A percentile compares a stretch with the other conserved stretches of the same genome.
Conservation (phyloP, 768 basidiomycete genomes). For the Gloeopeniophorella convolvens region DNA sequence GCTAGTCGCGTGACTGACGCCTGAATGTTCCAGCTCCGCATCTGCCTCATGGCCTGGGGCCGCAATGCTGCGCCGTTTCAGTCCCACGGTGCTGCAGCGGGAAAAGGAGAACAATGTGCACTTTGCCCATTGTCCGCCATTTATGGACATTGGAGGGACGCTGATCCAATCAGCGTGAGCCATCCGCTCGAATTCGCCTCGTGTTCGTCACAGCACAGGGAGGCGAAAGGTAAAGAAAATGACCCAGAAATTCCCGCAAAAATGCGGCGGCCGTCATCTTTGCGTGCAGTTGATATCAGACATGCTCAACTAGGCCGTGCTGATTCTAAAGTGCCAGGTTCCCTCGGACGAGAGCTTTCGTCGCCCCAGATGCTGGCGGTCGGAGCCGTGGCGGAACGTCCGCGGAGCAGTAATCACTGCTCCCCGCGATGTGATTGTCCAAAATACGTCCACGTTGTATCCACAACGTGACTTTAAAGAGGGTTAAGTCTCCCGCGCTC, state of each 20-base stretch:
- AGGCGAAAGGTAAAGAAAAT: neutral
- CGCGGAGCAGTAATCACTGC: neutral
- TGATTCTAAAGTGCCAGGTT: too few relatives aligned
- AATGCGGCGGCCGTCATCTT: too few relatives aligned
- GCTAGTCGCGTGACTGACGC: too few relatives aligned
- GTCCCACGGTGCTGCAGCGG: too few relatives aligned
- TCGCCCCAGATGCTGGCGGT: neutral
- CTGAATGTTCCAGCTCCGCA: too few relatives aligned
- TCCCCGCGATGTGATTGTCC: slow-evolving; percentile 2
- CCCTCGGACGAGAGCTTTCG: too few relatives aligned
- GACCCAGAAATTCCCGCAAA: neutral
- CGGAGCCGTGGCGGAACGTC: neutral
- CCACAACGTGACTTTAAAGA: neutral
- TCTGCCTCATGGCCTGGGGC: too few relatives aligned
- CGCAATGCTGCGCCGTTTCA: too few relatives aligned
- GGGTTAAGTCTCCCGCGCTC: neutral
- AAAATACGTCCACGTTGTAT: neutral
- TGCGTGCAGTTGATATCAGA: too few relatives aligned
- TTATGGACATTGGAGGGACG: neutral
- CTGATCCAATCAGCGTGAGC: slow-evolving; percentile 6
- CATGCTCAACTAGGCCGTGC: too few relatives aligned
- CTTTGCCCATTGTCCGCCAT: slow-evolving; percentile 15
- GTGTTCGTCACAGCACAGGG: neutral
- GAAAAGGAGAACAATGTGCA: too few relatives aligned
- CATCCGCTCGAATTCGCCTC: neutral